A percentile compares a stretch with the other conserved stretches of the same genome.
Conservation (phyloP, 1,284 basidiomycete species). For the Cutaneotrichosporon cyanovorans region DNA sequence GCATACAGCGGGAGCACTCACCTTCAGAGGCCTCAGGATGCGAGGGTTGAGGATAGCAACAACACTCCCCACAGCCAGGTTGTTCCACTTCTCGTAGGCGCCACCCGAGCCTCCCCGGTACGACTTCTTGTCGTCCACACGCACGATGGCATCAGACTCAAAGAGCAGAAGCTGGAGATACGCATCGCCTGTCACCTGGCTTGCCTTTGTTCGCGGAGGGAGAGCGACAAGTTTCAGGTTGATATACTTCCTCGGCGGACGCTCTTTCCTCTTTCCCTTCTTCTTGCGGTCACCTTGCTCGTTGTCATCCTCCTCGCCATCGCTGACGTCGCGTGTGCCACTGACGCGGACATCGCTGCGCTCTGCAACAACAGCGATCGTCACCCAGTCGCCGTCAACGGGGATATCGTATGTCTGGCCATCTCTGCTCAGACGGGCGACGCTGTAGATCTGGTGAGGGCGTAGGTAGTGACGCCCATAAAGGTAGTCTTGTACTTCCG, state of each 20-base stretch:
- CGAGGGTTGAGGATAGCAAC: conserved; percentile 82
- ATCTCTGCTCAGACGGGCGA: conserved; percentile 64
- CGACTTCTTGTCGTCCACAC: conserved; percentile 49
- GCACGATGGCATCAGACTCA: conserved; percentile 62
- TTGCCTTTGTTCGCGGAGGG: conserved; percentile 61
- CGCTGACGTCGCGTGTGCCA: conserved; percentile 23
- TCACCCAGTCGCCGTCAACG: conserved; percentile 80
- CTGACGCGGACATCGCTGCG: conserved; percentile 54
- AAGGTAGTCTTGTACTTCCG: conserved; percentile 73
- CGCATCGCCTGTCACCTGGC: conserved; percentile 64
- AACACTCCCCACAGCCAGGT: conserved; percentile 78
- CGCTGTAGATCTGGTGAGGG: conserved; percentile 79
- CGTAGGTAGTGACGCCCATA: conserved; percentile 76
- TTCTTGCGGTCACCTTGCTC: neutral
- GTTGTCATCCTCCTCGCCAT: conserved; percentile 4
- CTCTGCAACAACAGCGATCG: conserved; percentile 87
- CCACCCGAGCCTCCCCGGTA: conserved; percentile 84
- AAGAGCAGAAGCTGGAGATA: conserved; percentile 75
- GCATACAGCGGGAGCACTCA: conserved; percentile 39
- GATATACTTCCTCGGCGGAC: conserved; percentile 58
- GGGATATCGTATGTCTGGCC: conserved; percentile 83
- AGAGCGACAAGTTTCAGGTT: conserved; percentile 63
- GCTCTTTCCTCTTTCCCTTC: conserved; percentile 4
- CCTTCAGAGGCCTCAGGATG: conserved; percentile 75
- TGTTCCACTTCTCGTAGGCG: conserved; percentile 76